A percentile compares a stretch with the other conserved stretches of the same genome.
Evolutionary conservation across 1,139 yeast species (phyloP).

Genomic region (Saccharomyces pastorianus): DNA sequence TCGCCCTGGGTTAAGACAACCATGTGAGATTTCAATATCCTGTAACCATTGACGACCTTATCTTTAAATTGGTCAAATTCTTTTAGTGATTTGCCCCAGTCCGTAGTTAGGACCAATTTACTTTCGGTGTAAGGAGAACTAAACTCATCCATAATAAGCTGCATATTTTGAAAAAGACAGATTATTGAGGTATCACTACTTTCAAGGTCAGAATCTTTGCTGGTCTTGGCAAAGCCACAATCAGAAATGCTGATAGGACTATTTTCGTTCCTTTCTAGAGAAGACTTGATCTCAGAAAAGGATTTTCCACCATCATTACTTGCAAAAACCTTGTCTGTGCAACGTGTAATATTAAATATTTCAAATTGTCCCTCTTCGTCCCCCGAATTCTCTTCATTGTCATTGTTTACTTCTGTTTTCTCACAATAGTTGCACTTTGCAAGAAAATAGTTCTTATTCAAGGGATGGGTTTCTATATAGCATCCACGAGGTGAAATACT

Average conservation of each 20-base stretch:
- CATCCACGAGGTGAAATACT: not conserved
- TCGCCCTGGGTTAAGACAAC: conserved; percentile 24
- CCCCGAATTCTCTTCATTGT: not conserved
- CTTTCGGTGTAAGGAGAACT: not conserved
- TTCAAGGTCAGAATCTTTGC: conserved; percentile 10
- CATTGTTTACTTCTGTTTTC: not conserved
- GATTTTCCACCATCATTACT: conserved; percentile 18
- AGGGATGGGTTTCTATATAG: conserved; percentile 11
- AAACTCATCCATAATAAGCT: no score
- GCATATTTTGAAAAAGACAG: conserved; percentile 3
- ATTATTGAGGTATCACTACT: conserved; percentile 9
- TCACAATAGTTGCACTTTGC: conserved; percentile 9
- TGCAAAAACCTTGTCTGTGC: conserved; percentile 2
- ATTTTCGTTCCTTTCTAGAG: not conserved
- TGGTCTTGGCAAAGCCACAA: conserved; percentile 12
- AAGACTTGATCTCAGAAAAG: conserved; percentile 10
- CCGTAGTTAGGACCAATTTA: not conserved
- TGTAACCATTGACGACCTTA: conserved; percentile 8
- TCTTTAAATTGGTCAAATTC: conserved; percentile 16
- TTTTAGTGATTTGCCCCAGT: conserved; percentile 1
- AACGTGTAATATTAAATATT: not conserved
- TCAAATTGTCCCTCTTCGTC: not conserved
- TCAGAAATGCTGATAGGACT: not conserved
- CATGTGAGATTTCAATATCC: conserved; percentile 16
- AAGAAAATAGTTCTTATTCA: conserved; percentile 7